Base-by-base conservation (phyloP, 2,329 filamentous ascomycete genomes). In the Lachnellula cervina region DNA sequence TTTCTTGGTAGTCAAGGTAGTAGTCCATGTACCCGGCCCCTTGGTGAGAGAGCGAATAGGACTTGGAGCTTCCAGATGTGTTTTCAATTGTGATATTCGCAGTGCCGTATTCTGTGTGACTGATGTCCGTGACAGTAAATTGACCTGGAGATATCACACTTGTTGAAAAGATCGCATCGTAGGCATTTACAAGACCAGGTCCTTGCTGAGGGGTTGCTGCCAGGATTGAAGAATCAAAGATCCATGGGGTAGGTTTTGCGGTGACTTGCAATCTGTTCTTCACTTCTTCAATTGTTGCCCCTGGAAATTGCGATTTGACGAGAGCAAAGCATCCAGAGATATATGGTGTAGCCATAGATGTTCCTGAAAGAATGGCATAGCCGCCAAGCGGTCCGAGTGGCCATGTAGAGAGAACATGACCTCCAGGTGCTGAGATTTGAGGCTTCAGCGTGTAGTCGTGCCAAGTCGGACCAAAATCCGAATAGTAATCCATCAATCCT, bases 271-370 rank as follows among this genome's bases (percentile, higher is more conserved):
- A 59, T 5, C 67, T 61, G 14, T 61, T 55, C 19, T 65, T 51
- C 28, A 73, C 67, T 44, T 72, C 64, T 0, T 58, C 50, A 2
- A 68, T 54, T 0, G 61, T 66, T 4, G 67, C 49, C 5, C 59
- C 44, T 0, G 69, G 71, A 44, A 64, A 64, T 32, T 65, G 64
- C 2, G 65, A 70, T 52, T 72, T 73, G 8, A 73, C 59, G 6
- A 73, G 64, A 7, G 71, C 72, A 34, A 69, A 72, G 2, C 64
- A 67, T 5, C 64, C 71, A 17, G 69, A 62, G 0, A 69, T 55
- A 48, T 67, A 72, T 0, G 72, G 71, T 0, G 70, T 68, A 1
- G 71, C 66, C 71, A 73, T 73, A 3, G 69, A 72, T 0, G 72
- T 73, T 1, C 71, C 72, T 1, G 65, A 68, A 17, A 72, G 60